Conservation (phyloP, 345 rosid species). For the Hibiscus trionum region DNA sequence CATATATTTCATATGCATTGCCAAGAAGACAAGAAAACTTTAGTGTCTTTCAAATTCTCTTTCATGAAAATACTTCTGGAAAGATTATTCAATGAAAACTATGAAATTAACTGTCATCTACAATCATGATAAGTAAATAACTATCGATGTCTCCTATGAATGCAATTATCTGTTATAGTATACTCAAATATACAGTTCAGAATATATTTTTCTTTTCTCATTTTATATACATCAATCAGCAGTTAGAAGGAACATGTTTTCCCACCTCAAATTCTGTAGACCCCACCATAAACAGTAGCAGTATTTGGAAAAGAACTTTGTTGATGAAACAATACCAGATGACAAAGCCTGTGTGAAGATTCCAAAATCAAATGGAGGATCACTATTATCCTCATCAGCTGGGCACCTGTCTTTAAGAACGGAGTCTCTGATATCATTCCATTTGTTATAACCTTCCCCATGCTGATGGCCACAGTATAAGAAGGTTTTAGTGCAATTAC, state of each 20-base stretch:
- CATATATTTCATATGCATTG: background rate
- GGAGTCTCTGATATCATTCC: constrained; percentile 29
- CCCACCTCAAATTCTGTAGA: constrained; percentile 90
- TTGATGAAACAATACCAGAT: constrained; percentile 63
- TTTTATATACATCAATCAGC: background rate
- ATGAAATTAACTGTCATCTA: background rate
- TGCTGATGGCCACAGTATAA: constrained; percentile 68
- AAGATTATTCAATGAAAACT: constrained; percentile 3
- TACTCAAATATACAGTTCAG: background rate
- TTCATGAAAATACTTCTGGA: constrained; percentile 3
- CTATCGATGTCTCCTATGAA: background rate
- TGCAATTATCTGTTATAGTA: background rate
- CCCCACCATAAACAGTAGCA: constrained; percentile 99
- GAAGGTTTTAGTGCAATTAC: constrained; percentile 35
- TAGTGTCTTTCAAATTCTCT: background rate
- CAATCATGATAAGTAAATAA: background rate
- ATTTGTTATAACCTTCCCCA: constrained; percentile 38
- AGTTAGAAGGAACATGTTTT: background rate
- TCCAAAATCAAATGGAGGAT: constrained; percentile 65
- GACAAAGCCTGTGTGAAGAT: constrained; percentile 61
- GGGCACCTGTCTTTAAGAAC: constrained; percentile 36
- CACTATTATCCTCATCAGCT: constrained; percentile 20
- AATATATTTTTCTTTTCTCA: background rate
- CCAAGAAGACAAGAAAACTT: background rate
- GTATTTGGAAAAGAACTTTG: constrained; percentile 64